Conservation (phyloP, 2,329 filamentous ascomycete genomes). For the Ophiostoma sp. region DNA sequence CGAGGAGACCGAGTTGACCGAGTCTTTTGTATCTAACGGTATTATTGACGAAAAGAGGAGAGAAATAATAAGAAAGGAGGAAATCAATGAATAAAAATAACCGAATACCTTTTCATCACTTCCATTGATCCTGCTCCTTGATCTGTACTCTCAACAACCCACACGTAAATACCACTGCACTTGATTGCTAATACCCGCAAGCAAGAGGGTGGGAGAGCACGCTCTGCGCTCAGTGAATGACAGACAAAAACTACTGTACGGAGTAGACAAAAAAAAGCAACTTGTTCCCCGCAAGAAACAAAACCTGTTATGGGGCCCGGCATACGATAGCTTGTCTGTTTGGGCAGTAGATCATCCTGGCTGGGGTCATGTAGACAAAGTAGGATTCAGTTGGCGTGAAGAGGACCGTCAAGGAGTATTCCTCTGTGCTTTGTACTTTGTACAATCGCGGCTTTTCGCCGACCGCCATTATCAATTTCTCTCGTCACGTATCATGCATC, state of each 20-base stretch:
- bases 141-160: background rate
- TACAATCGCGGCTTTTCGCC: conserved; percentile 8
- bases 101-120: background rate
- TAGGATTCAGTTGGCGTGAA: background rate
- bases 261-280: background rate
- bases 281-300: conserved; percentile 5
- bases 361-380: background rate
- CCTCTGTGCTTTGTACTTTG: no score
- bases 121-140: background rate
- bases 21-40: background rate
- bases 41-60: background rate
- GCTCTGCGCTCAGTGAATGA: no score
- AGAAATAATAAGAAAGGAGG: background rate
- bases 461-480: background rate
- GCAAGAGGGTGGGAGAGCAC: background rate
- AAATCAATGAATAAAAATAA: no score
- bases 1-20: background rate
- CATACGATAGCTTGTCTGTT: background rate
- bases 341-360: background rate
- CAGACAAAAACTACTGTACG: background rate
- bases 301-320: conserved; percentile 9
- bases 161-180: background rate
- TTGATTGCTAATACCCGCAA: background rate
- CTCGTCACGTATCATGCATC: background rate
- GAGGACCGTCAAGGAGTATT: background rate